Conservation (phyloP, 2,329 filamentous ascomycete species). For the Phaeosphaeria sp. region DNA sequence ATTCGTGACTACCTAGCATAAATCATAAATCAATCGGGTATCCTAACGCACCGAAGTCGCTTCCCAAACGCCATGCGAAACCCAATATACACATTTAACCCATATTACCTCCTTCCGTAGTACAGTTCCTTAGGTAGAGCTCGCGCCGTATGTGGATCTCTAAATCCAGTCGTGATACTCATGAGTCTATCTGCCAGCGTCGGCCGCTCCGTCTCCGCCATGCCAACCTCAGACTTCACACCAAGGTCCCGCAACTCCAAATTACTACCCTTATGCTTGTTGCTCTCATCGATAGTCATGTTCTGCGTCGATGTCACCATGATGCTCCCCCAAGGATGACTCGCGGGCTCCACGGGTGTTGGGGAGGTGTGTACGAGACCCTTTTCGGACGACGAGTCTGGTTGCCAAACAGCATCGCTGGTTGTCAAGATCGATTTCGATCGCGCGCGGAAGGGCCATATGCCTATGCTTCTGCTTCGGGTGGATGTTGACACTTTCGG, state of each 20-base stretch:
- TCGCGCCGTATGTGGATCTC: conserved; percentile 28
- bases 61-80: background rate
- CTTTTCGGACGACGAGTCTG: conserved; percentile 41
- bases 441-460: conserved; percentile 24
- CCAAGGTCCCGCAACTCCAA: conserved; percentile 45
- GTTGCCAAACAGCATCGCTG: conserved; percentile 21
- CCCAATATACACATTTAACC: background rate
- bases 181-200: conserved; percentile 50
- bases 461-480: conserved; percentile 11
- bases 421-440: conserved; percentile 8
- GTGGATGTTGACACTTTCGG: conserved; percentile 6
- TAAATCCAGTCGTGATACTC: conserved; percentile 39
- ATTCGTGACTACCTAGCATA: background rate
- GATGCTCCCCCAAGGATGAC: conserved; percentile 44
- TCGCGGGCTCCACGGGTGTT: conserved; percentile 9
- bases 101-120: conserved; percentile 5
- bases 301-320: conserved; percentile 49
- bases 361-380: conserved; percentile 27
- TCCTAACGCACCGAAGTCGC: background rate
- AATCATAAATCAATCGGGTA: background rate
- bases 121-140: conserved; percentile 16
- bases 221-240: conserved; percentile 36
- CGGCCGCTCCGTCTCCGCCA: conserved; percentile 49
- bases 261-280: conserved; percentile 22
- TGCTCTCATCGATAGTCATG: conserved; percentile 37